Percentiles rank a stretch among this genome's conserved stretches.
Conservation (phyloP, 768 basidiomycete species). For the Kondoa malvinella region DNA sequence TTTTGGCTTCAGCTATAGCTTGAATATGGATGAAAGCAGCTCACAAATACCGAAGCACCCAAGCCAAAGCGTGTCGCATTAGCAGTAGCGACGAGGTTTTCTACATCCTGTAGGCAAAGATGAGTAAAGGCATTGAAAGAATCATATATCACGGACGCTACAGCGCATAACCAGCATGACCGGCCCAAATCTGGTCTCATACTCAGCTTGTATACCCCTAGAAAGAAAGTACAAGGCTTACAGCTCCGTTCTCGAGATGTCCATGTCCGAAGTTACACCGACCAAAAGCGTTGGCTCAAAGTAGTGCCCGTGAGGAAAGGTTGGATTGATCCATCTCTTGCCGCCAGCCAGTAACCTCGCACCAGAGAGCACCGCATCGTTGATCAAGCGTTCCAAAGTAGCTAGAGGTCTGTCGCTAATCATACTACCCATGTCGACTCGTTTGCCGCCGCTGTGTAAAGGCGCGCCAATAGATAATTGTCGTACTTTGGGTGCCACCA, state of each 20-base stretch:
- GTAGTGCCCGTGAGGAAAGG: conserved; percentile 56
- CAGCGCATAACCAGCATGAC: conserved; percentile 74
- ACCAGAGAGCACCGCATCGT: conserved; percentile 51
- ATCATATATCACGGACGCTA: conserved; percentile 25
- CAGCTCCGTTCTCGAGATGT: conserved; percentile 44
- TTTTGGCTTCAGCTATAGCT: background rate
- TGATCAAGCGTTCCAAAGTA: conserved; percentile 46
- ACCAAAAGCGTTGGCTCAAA: conserved; percentile 78
- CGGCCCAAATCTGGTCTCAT: conserved; percentile 51
- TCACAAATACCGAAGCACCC: conserved; percentile 6
- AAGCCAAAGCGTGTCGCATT: conserved; percentile 56
- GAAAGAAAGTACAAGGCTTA: background rate
- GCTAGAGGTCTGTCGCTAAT: conserved; percentile 57
- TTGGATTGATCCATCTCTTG: conserved; percentile 45
- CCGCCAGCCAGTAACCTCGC: conserved; percentile 52
- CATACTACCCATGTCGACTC: conserved; percentile 65
- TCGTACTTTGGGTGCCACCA: conserved; percentile 33
- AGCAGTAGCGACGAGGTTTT: conserved; percentile 72
- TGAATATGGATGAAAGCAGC: background rate
- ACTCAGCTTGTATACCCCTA: background rate
- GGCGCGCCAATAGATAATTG: background rate
- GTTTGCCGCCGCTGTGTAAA: background rate
- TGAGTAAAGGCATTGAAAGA: no score
- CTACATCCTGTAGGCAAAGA: conserved; percentile 44
- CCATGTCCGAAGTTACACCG: conserved; percentile 51